Evolutionary conservation across 1,284 basidiomycete genomes (phyloP), one percentile per base, ranked within the genome.

Genomic region (Coniferiporia sulphurascens): DNA sequence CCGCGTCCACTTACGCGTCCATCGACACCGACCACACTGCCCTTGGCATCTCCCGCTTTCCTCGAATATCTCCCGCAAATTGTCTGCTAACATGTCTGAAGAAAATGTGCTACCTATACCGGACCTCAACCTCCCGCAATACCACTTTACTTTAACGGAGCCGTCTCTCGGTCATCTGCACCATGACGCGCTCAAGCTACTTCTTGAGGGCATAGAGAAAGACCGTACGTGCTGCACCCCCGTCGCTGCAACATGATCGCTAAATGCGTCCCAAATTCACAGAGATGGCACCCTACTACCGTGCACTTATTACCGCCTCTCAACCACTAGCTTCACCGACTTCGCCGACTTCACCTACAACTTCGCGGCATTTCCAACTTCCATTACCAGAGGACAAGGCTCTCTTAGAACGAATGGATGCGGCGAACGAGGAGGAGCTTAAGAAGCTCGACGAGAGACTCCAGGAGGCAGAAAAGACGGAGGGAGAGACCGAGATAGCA

Each of bases 401-500:
- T 0, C 72, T 96, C 4, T 78, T 96, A 1, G 77, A 81, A 13
- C 73, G 77, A 22, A 83, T 98, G 71, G 85, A 93, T 68, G 81
- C 82, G 58, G 82, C 83, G 56, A 98, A 98, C 72, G 75, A 80
- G 56, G 85, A 83, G 45, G 85, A 91, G 68, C 81, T 98, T 22
- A 81, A 85, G 61, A 83, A 83, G 63, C 76, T 98, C 7, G 91
- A 97, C 56, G 84, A 86, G 64, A 80, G 89, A 62, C 78, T 97
- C 52, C 85, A 83, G 65, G 91, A 95, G 66, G 94, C 95, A 0
- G 83, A 94, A 75, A 90, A 93, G 76, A 93, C 87, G 9, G 87
- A 95, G 69, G 96, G 95, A 53, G 95, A 98, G 74, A 89, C 89
- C 8, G 96, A 99, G 72, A 91, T 98, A 64, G 88, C 87, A 22